Evolutionary conservation across 2,329 filamentous ascomycete species (phyloP), one percentile per base, ranked within the genome.

Genomic region (Aureobasidium sp.): DNA sequence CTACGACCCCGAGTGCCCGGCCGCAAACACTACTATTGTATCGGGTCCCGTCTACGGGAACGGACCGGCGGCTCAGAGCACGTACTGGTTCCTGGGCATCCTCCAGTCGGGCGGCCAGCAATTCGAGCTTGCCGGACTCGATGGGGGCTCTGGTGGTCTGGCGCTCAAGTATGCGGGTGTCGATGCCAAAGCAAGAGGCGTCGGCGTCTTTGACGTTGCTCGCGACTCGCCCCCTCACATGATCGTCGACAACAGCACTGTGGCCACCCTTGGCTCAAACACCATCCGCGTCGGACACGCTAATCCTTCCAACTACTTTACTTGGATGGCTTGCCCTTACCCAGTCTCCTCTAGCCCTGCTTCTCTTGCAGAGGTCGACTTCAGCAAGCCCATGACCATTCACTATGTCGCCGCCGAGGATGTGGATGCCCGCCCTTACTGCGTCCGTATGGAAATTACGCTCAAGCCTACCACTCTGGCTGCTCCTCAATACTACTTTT

Each of bases 61-160:
- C 29, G 56, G 56, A 2, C n/a, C n/a, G 9, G 37, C 37, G 34
- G 14, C 52, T 2, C 5, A 15, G 9, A 29, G 27, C 7, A 4
- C 39, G 22, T 45, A 57, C 42, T 60, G 56, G 56, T 60, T 29
- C 44, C 49, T 60, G 56, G 56, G 56, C 2, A 60, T 60, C 11
- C 45, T 60, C 3, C 44, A 51, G 11, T 17, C 29, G 42, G 44
- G 45, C 5, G 56, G 56, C 9, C 56, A 60, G 12, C 15, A 29
- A 2, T 17, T 60, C 15, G 17, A 17, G 1, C 14, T 45, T 29
- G 22, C 56, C 2, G 56, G 56, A 20, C 56, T 51, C 17, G 44
- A 49, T 34, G 31, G 6, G 42, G 22, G 17, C 0, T n/a, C 4
- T 4, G 56, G 56, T 22, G 56, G 56, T 15, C 34, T 49, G 15